Evolutionary conservation across 1,284 basidiomycete species (phyloP), one percentile per base, ranked within the genome.

Genomic region (Cutaneotrichosporon arboriforme): DNA sequence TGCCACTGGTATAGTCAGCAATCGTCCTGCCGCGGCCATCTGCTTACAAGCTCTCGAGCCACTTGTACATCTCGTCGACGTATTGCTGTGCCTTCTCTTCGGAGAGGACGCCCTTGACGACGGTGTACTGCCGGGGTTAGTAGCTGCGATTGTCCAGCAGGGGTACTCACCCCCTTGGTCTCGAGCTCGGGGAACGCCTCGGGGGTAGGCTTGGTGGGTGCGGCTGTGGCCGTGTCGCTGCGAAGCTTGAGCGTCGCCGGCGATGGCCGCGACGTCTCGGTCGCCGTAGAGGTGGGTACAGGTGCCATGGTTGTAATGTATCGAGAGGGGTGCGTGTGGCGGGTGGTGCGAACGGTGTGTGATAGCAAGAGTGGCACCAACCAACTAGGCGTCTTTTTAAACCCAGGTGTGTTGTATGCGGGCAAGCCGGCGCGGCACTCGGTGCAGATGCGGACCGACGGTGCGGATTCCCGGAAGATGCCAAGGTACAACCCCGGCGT

Each of bases 21-120:
- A n/a, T n/a, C n/a, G n/a, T n/a, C n/a, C n/a, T n/a, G n/a, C n/a
- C n/a, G n/a, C n/a, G n/a, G n/a, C n/a, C n/a, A n/a, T n/a, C n/a
- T n/a, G n/a, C 53, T 46, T 34, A 55, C 53, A 73, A 73, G 33
- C 55, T 58, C 54, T 72, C 70, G 26, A 74, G 60, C 73, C 74
- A 77, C 18, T 54, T 35, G 55, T 72, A 68, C 42, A 68, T 68
- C 41, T 61, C 45, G 38, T 70, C 56, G 17, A 63, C 66, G 51
- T 76, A 76, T n/a, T 61, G 48, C 15, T 54, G 59, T 0, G 73
- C 69, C 14, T 58, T 53, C 39, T 68, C 69, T 7, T 43, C 21
- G 0, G 70, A 57, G 15, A 76, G 55, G 2, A 67, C 75, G 44
- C 58, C 56, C 35, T 64, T 66, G 20, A 76, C 67, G 43, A 77